These are phyloP conservation scores for Schizophyllum commune DNA, from an alignment of 1,284 basidiomycete species.

Conservation along the genomic window DNA sequence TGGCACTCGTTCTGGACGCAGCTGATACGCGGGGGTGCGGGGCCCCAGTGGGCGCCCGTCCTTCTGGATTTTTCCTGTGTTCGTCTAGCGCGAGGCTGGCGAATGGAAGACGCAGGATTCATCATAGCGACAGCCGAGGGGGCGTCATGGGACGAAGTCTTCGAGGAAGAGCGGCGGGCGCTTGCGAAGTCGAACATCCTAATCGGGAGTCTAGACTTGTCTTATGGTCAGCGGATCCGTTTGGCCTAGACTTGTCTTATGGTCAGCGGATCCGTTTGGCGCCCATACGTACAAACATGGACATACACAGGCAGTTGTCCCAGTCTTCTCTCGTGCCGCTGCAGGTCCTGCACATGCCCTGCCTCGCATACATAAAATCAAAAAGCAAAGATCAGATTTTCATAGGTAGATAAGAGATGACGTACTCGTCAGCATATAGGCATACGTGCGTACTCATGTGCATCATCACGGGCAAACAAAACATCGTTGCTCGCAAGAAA, in stretches of 20 bases:
- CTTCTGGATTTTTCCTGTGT: not conserved
- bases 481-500: conserved; percentile 5
- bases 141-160: not conserved
- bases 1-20: too few relatives aligned
- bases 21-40: too few relatives aligned
- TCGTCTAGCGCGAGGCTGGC: not conserved
- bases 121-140: not conserved
- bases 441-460: not conserved
- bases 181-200: not conserved
- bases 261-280: not conserved
- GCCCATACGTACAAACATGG: not conserved
- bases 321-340: too few relatives aligned
- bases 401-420: not conserved
- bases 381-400: conserved; percentile 1
- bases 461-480: not conserved
- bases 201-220: not conserved
- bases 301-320: too few relatives aligned
- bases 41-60: too few relatives aligned
- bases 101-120: not conserved
- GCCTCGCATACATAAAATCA: not conserved
- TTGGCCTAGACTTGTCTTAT: too few relatives aligned
- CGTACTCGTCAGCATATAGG: not conserved
- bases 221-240: too few relatives aligned
- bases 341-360: not conserved
- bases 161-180: not conserved